A percentile compares a stretch with the other conserved stretches of the same genome.
Conservation (phyloP, 2,329 filamentous ascomycete genomes). For the Zasmidium cellare region DNA sequence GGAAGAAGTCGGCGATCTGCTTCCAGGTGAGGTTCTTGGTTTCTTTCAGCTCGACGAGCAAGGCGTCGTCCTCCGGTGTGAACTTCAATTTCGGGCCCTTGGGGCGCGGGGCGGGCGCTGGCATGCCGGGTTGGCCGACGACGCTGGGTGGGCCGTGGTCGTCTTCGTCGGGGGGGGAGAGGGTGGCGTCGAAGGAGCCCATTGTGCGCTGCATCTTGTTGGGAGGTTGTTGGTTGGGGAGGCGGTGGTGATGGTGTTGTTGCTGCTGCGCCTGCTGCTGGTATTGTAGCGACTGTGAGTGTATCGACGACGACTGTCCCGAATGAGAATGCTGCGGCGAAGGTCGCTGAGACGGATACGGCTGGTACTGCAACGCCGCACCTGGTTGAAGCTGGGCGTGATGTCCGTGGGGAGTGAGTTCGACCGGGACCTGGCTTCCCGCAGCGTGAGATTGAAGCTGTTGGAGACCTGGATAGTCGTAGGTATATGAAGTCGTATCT, state of each 20-base stretch:
- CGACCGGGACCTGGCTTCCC: conserved; percentile 38
- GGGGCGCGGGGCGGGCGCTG: conserved; percentile 74
- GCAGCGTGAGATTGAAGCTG: conserved; percentile 36
- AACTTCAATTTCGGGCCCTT: conserved; percentile 91
- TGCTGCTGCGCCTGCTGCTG: conserved; percentile 48
- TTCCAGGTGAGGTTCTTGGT: conserved; percentile 96
- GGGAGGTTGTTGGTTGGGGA: conserved; percentile 71
- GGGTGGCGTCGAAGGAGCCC: conserved; percentile 46
- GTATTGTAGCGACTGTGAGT: conserved; percentile 23
- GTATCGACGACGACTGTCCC: conserved; percentile 14
- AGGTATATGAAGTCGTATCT: conserved; percentile 36
- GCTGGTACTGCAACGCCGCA: conserved; percentile 22
- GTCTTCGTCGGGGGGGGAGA: conserved; percentile 38
- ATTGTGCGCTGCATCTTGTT: conserved; percentile 65
- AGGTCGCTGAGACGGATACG: conserved; percentile 20
- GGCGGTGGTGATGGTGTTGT: conserved; percentile 74
- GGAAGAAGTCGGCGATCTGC: conserved; percentile 95
- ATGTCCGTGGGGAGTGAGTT: conserved; percentile 38
- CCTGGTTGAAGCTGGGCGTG: conserved; percentile 24
- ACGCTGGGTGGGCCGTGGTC: conserved; percentile 71
- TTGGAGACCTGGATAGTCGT: conserved; percentile 43
- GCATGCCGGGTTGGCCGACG: conserved; percentile 86
- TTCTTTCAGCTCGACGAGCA: conserved; percentile 88
- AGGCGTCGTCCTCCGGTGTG: conserved; percentile 84
- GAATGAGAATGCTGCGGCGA: conserved; percentile 24